A percentile compares a stretch with the other conserved stretches of the same genome.
phyloP scores from a whole-genome alignment of 78 protist species.

The Acrasis kona region DNA sequence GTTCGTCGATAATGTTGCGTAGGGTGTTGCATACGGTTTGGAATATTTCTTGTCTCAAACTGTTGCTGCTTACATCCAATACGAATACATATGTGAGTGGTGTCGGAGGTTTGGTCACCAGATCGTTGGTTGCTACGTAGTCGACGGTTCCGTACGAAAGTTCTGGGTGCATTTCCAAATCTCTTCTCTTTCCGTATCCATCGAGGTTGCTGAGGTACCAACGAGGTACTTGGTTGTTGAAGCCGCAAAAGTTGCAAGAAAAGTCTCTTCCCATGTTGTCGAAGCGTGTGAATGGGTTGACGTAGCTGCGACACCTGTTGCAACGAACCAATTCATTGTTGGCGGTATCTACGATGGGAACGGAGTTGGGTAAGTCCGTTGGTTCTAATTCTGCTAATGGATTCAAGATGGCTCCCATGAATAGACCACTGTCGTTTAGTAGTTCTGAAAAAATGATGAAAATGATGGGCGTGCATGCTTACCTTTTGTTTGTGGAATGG shows the following conservation, averaged over 20 bases:
- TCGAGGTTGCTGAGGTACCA: background rate
- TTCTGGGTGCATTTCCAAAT: too few species aligned
- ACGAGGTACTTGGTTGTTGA: background rate
- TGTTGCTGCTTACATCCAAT: background rate
- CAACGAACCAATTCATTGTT: background rate
- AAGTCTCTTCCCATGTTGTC: background rate
- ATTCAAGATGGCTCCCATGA: background rate
- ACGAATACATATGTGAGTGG: background rate
- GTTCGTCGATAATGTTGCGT: too few species aligned
- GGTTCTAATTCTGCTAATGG: background rate
- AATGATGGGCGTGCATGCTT: background rate
- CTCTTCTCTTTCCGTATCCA: too few species aligned
- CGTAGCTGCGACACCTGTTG: background rate
- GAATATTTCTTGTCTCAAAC: background rate
- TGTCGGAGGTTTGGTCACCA: background rate
- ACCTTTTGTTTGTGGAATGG: background rate
- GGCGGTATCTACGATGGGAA: background rate
- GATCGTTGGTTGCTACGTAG: background rate
- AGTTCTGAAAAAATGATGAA: background rate
- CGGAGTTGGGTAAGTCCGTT: background rate
- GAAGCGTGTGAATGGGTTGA: background rate
- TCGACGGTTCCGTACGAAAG: background rate
- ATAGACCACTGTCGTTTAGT: background rate
- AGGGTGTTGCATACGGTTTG: background rate
- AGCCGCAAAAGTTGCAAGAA: background rate